A percentile compares a stretch with the other conserved stretches of the same genome.
Conservation (phyloP, 768 basidiomycete species). For the Sporobolomyces phaffii region DNA sequence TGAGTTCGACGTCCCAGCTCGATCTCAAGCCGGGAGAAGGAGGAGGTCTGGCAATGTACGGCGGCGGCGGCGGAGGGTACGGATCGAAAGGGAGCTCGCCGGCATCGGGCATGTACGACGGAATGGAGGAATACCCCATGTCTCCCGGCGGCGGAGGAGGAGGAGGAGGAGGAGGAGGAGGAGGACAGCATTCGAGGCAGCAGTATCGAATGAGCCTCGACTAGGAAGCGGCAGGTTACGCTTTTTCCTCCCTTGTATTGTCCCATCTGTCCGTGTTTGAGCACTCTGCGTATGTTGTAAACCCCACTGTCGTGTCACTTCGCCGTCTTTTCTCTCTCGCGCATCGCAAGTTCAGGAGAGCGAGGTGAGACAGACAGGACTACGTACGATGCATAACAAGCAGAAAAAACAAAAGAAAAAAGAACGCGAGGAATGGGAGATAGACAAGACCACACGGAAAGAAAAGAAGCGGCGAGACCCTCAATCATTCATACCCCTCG, state of each 20-base stretch:
- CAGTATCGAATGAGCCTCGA: slow-evolving; percentile 11
- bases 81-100: background rate
- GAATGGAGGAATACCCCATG: background rate
- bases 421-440: too few relatives aligned
- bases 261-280: background rate
- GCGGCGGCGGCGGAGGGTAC: too few relatives aligned
- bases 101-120: slow-evolving; percentile 2
- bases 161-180: slow-evolving; percentile 6
- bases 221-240: background rate
- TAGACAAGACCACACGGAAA: too few relatives aligned
- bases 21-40: background rate
- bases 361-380: too few relatives aligned
- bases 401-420: too few relatives aligned
- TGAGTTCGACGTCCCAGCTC: slow-evolving; percentile 1
- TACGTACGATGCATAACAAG: too few relatives aligned
- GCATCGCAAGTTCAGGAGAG: too few relatives aligned
- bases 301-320: too few relatives aligned
- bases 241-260: background rate
- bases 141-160: slow-evolving; percentile 2
- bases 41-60: too few relatives aligned
- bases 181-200: background rate
- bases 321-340: too few relatives aligned
- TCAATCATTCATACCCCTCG: background rate
- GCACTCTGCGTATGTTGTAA: too few relatives aligned
- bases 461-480: too few relatives aligned